These are phyloP conservation scores for Favolaschia claudopus DNA, from an alignment of 768 basidiomycete species.

Conservation along the genomic window DNA sequence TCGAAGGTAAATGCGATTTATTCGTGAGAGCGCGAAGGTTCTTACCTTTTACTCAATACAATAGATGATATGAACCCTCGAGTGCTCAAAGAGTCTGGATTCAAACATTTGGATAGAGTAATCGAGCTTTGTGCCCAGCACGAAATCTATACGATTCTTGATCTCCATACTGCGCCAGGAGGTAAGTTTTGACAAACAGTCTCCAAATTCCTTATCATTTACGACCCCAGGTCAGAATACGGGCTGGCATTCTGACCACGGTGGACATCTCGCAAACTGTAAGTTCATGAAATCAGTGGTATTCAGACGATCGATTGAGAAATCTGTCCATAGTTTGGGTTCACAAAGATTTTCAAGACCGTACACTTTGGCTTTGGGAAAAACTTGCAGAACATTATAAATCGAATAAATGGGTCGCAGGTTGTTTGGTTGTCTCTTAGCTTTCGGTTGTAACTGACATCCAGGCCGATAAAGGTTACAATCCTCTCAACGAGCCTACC, in stretches of 20 bases:
- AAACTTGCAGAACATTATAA: slow-evolving; percentile 79
- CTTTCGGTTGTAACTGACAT: neutral
- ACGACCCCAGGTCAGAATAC: slow-evolving; percentile 62
- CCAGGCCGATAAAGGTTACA: slow-evolving; percentile 71
- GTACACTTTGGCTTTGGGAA: slow-evolving; percentile 79
- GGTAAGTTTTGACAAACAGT: slow-evolving; percentile 29
- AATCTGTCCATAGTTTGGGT: slow-evolving; percentile 63
- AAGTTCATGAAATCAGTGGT: too few relatives aligned
- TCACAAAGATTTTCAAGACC: slow-evolving; percentile 87
- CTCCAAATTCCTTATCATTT: neutral
- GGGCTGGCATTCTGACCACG: slow-evolving; percentile 84
- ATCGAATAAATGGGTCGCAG: slow-evolving; percentile 82
- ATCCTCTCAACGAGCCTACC: slow-evolving; percentile 85
- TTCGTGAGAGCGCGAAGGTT: neutral
- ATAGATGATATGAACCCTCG: slow-evolving; percentile 79
- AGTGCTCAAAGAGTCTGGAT: slow-evolving; percentile 75
- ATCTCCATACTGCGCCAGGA: slow-evolving; percentile 79
- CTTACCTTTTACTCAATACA: neutral
- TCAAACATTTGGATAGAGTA: slow-evolving; percentile 86
- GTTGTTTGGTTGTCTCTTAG: neutral
- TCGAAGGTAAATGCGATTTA: slow-evolving; percentile 56
- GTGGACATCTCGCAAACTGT: slow-evolving; percentile 71
- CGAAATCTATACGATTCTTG: slow-evolving; percentile 83
- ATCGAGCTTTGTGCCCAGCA: slow-evolving; percentile 77
- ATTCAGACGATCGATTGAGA: neutral